Conservation (phyloP, 208 protist genomes). For the Leishmania aethiopica region DNA sequence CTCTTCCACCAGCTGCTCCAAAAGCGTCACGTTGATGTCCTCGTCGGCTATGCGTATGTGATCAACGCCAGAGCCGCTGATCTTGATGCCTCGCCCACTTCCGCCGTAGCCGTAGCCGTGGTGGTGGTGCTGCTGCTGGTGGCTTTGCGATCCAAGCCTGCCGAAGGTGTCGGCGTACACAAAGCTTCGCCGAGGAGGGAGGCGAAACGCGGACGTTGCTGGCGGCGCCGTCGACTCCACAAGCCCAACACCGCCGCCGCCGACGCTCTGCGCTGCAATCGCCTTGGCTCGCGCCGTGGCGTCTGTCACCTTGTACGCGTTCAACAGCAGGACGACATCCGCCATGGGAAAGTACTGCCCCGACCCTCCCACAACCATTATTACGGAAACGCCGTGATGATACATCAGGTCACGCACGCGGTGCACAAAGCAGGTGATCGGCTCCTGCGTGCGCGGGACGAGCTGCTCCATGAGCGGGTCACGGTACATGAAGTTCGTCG, state of each 20-base stretch:
- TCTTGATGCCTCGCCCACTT: slow-evolving; percentile 40
- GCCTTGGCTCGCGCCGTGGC: slow-evolving; percentile 69
- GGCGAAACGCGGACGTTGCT: slow-evolving; percentile 14
- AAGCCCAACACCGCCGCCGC: not conserved
- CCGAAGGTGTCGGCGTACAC: slow-evolving; percentile 24
- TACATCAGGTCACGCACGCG: slow-evolving; percentile 63
- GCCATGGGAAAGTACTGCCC: slow-evolving; percentile 94
- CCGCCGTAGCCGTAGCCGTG: not conserved
- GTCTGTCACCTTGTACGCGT: slow-evolving; percentile 78
- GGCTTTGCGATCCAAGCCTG: not conserved
- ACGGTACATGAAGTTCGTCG: slow-evolving; percentile 97
- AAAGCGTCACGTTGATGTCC: slow-evolving; percentile 68
- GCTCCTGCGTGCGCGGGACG: slow-evolving; percentile 87
- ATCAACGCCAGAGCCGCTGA: slow-evolving; percentile 47
- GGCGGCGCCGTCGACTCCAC: slow-evolving; percentile 5
- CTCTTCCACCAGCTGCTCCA: slow-evolving; percentile 93
- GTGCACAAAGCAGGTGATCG: slow-evolving; percentile 93
- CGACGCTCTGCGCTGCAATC: slow-evolving; percentile 37
- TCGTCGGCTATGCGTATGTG: slow-evolving; percentile 63
- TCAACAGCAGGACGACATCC: slow-evolving; percentile 88
- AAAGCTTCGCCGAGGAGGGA: slow-evolving; percentile 24
- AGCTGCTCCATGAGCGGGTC: slow-evolving; percentile 91
- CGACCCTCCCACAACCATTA: slow-evolving; percentile 94
- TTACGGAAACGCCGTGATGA: slow-evolving; percentile 69
- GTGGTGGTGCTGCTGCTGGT: slow-evolving; percentile 15